Conservation (phyloP, 495 filamentous ascomycete genomes). For the Aspergillus panamensis region DNA sequence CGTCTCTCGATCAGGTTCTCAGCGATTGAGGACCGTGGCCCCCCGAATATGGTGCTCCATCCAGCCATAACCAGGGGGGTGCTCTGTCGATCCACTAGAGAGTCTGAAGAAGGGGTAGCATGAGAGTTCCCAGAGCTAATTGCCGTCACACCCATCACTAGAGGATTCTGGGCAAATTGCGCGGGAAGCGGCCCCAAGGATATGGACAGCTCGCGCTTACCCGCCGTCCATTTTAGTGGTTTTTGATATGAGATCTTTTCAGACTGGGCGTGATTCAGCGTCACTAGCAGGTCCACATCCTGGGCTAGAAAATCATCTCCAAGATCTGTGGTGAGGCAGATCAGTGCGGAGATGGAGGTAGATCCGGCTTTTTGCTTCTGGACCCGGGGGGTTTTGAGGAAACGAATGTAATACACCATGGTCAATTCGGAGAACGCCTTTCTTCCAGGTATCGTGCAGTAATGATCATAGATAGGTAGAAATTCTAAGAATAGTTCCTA, state of each 20-base stretch:
- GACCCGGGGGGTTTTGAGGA: constrained; percentile 62
- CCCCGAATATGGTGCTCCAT: constrained; percentile 51
- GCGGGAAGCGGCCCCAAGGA: constrained; percentile 33
- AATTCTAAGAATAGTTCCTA: too few species aligned
- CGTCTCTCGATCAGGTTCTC: constrained; percentile 54
- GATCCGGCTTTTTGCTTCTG: constrained; percentile 38
- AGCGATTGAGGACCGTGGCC: constrained; percentile 32
- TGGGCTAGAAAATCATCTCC: constrained; percentile 77
- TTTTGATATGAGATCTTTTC: constrained; percentile 43
- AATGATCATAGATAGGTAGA: too few species aligned
- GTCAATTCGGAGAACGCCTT: not conserved
- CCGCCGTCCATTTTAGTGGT: constrained; percentile 50
- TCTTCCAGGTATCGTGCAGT: not conserved
- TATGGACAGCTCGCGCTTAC: constrained; percentile 49
- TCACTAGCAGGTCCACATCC: constrained; percentile 54
- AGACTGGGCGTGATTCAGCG: constrained; percentile 35
- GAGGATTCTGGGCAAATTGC: constrained; percentile 23
- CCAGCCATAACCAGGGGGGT: constrained; percentile 52
- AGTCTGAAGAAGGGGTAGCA: constrained; percentile 16
- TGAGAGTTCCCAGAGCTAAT: constrained; percentile 14
- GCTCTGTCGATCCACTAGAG: constrained; percentile 19
- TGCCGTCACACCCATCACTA: constrained; percentile 28
- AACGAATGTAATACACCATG: constrained; percentile 71
- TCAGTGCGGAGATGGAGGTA: constrained; percentile 46
- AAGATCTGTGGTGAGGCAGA: constrained; percentile 88